Conservation (phyloP, 305 asterid genomes). For the Fraxinus velutina region DNA sequence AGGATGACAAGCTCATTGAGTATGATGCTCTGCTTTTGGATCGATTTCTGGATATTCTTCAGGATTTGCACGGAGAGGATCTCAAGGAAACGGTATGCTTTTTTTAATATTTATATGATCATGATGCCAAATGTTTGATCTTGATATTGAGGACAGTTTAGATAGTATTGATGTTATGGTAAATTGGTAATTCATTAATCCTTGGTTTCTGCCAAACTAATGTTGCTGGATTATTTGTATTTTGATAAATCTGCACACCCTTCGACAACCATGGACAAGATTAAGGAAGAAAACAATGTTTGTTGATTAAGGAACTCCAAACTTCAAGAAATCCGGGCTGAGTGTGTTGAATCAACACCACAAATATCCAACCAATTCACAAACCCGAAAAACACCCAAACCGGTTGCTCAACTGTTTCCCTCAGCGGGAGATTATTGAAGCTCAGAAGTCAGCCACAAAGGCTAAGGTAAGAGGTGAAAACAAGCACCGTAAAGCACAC, state of each 20-base stretch:
- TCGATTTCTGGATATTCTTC: constrained; percentile 53
- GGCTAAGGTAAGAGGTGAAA: too few species aligned
- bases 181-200: neutral
- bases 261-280: neutral
- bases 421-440: too few species aligned
- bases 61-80: constrained; percentile 51
- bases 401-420: too few species aligned
- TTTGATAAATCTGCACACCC: neutral
- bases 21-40: constrained; percentile 52
- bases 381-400: too few species aligned
- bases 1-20: constrained; percentile 54
- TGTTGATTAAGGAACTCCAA: too few species aligned
- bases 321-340: too few species aligned
- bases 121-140: neutral
- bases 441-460: too few species aligned
- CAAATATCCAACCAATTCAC: too few species aligned
- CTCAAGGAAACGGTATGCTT: constrained; percentile 47
- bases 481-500: too few species aligned
- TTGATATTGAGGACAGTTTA: neutral
- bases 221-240: neutral
- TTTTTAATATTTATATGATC: neutral
- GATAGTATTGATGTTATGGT: neutral
- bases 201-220: neutral
- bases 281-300: neutral
- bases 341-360: too few species aligned